A percentile compares a stretch with the other conserved stretches of the same genome.
Evolutionary conservation across 495 filamentous ascomycete species (phyloP).

Genomic region (Darksidea phi): DNA sequence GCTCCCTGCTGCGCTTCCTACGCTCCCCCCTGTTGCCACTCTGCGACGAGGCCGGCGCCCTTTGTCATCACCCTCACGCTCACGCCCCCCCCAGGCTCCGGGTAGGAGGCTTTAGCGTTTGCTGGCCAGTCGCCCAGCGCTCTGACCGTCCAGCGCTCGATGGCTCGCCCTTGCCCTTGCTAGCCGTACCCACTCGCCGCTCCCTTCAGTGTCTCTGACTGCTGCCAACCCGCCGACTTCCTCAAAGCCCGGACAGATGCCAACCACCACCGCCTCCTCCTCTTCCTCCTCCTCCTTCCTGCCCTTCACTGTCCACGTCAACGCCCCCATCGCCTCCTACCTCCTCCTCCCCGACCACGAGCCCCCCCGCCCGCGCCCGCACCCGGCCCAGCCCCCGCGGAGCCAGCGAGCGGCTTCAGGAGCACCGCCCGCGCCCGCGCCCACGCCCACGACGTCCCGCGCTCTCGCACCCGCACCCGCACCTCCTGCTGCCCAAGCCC

Average conservation of each 20-base stretch:
- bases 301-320: conserved; percentile 14
- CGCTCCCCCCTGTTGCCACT: too few relatives aligned
- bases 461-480: not conserved
- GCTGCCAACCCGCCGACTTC: conserved; percentile 19
- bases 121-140: not conserved
- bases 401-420: not conserved
- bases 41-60: too few relatives aligned
- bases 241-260: conserved; percentile 29
- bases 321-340: not conserved
- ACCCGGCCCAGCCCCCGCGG: not conserved
- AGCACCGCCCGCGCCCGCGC: not conserved
- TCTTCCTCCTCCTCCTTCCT: too few relatives aligned
- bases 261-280: conserved; percentile 29
- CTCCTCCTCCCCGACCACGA: not conserved
- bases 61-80: too few relatives aligned
- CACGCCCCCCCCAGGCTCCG: too few relatives aligned
- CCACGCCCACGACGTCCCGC: not conserved
- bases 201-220: conserved; percentile 11
- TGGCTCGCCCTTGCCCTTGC: conserved; percentile 24
- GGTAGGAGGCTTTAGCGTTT: not conserved
- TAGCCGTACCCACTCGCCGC: conserved; percentile 31
- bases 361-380: not conserved
- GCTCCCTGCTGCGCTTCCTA: too few relatives aligned
- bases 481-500: not conserved
- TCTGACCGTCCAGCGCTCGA: not conserved